Percentiles rank a stretch among this genome's conserved stretches.
These are phyloP conservation scores for Penicillium lividum DNA, from an alignment of 495 filamentous ascomycete genomes.

Conservation along the genomic window DNA sequence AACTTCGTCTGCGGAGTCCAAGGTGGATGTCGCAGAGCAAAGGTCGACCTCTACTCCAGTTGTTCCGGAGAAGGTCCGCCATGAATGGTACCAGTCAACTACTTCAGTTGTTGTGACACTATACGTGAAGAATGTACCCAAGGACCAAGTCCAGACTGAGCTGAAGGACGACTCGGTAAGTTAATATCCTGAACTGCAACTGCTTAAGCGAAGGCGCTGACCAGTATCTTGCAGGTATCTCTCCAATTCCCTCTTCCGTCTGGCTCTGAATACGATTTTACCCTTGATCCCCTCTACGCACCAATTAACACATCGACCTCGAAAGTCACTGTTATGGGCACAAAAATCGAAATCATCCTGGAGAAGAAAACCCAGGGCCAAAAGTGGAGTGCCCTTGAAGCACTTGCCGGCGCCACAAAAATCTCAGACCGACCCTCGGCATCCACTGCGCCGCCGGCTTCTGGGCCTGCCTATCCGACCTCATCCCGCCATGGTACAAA, in stretches of 20 bases:
- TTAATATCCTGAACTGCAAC: not conserved
- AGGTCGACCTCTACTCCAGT: not conserved
- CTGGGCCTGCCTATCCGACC: conserved; percentile 75
- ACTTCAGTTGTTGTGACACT: conserved; percentile 67
- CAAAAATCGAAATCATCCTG: conserved; percentile 83
- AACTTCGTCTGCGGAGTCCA: not conserved
- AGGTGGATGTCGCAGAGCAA: not conserved
- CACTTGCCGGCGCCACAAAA: conserved; percentile 31
- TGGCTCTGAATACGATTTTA: conserved; percentile 63
- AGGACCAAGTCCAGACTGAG: conserved; percentile 59
- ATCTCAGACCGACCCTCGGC: conserved; percentile 31
- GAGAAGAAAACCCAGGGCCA: conserved; percentile 64
- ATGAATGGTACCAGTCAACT: conserved; percentile 78
- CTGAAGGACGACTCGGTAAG: conserved; percentile 56
- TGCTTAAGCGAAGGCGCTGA: not conserved
- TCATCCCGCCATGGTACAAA: conserved; percentile 83
- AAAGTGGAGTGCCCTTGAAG: conserved; percentile 78
- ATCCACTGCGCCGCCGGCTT: conserved; percentile 24
- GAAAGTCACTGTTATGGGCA: conserved; percentile 64
- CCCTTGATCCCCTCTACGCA: conserved; percentile 70
- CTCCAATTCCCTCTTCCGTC: conserved; percentile 68
- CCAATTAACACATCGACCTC: conserved; percentile 61
- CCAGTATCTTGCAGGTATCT: conserved; percentile 44
- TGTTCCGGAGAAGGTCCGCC: conserved; percentile 57
- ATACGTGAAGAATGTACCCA: conserved; percentile 70